Percentiles rank a stretch among this genome's conserved stretches.
Evolutionary conservation across 176 grass and related monocot species (phyloP).

Genomic region (Oryza nivara): DNA sequence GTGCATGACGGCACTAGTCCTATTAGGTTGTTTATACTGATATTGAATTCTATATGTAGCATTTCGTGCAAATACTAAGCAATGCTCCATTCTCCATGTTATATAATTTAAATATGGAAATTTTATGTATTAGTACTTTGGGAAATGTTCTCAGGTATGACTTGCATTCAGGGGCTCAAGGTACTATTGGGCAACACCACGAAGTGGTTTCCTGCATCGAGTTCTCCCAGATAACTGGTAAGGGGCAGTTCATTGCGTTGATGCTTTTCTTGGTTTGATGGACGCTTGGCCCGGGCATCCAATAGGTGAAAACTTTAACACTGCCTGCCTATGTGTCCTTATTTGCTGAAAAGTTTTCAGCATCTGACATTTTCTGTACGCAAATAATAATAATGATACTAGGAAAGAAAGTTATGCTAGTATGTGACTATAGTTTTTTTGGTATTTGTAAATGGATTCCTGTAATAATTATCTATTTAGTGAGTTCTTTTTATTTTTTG

Average conservation of each 20-base stretch:
- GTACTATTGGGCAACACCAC: conserved; percentile 49
- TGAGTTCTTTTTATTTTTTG: background rate
- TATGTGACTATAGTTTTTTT: background rate
- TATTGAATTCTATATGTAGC: background rate
- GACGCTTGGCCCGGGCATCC: conserved; percentile 1
- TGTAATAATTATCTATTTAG: conserved; percentile 1
- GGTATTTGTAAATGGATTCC: background rate
- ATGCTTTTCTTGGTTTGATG: conserved; percentile 12
- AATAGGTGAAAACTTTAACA: background rate
- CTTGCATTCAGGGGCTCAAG: conserved; percentile 58
- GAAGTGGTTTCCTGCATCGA: conserved; percentile 55
- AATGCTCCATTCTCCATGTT: conserved; percentile 8
- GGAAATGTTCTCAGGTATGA: conserved; percentile 64
- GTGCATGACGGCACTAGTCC: background rate
- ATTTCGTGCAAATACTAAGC: background rate
- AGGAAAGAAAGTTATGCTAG: background rate
- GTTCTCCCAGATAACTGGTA: conserved; percentile 58
- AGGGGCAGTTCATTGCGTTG: background rate
- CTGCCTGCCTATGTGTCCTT: background rate
- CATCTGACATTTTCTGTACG: background rate
- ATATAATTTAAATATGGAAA: conserved; percentile 18
- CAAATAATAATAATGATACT: background rate
- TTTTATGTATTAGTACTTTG: background rate
- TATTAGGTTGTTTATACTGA: background rate
- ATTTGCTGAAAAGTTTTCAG: background rate